phyloP scores from a whole-genome alignment of 2,329 filamentous ascomycete genomes.

The Pseudonectria buxi region DNA sequence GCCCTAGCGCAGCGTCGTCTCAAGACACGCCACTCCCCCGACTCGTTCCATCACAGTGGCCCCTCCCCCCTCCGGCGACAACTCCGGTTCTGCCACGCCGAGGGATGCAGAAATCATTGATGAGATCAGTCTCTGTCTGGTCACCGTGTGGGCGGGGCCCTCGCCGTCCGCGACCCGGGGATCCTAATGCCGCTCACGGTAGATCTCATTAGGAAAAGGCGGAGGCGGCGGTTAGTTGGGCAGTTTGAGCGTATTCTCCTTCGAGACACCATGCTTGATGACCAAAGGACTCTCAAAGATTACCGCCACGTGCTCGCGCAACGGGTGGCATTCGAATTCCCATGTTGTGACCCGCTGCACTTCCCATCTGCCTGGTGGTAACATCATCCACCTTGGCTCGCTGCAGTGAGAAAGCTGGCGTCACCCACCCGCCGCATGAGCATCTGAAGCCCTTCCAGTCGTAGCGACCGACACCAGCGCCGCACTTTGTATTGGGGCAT shows the following conservation, averaged over 20 bases:
- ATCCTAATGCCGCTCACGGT: no score
- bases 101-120: not conserved
- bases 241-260: no score
- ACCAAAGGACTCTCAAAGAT: constrained; percentile 19
- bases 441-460: constrained; percentile 95
- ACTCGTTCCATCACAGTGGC: constrained; percentile 3
- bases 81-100: constrained; percentile 4
- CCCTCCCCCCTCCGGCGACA: not conserved
- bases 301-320: constrained; percentile 26
- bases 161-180: no score
- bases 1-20: constrained; percentile 14
- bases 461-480: constrained; percentile 81
- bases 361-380: constrained; percentile 17
- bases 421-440: constrained; percentile 84
- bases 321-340: constrained; percentile 53
- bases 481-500: constrained; percentile 74
- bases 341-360: constrained; percentile 23
- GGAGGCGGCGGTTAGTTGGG: no score
- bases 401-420: constrained; percentile 81
- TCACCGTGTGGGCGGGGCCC: no score
- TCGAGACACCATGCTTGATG: no score
- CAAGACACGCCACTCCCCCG: constrained; percentile 9
- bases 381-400: constrained; percentile 73
- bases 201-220: no score
- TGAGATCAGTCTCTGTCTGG: not conserved